Evolutionary conservation across 2,329 filamentous ascomycete species (phyloP).

Genomic region (Verruconis gallopava): DNA sequence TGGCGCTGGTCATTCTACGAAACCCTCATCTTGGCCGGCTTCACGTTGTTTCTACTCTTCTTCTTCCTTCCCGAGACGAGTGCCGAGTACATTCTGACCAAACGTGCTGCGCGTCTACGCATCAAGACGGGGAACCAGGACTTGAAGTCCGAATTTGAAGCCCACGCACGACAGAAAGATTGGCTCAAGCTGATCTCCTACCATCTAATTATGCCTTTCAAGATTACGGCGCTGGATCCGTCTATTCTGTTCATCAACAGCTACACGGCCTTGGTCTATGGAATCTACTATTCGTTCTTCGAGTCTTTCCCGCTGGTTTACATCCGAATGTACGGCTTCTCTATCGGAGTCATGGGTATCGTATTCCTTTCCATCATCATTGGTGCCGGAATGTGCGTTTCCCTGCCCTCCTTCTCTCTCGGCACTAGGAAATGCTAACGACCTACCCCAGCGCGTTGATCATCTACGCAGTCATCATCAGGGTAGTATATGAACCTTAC

Average conservation of each 20-base stretch:
- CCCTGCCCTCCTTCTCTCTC: too few species aligned
- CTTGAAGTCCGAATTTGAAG: slow-evolving; percentile 4
- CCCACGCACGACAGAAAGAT: slow-evolving; percentile 8
- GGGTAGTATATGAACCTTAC: slow-evolving; percentile 8
- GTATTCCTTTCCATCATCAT: slow-evolving; percentile 10
- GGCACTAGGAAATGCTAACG: too few species aligned
- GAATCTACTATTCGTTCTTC: slow-evolving; percentile 12
- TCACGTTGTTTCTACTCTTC: slow-evolving; percentile 7
- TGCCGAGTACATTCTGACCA: slow-evolving; percentile 7
- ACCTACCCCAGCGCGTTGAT: too few species aligned
- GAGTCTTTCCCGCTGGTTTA: slow-evolving; percentile 11
- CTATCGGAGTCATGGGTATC: slow-evolving; percentile 9
- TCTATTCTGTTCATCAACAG: slow-evolving; percentile 9
- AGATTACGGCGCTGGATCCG: slow-evolving; percentile 10
- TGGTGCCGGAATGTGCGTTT: slow-evolving; percentile 4
- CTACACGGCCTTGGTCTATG: slow-evolving; percentile 10
- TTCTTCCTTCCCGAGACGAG: slow-evolving; percentile 10
- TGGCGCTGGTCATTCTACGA: slow-evolving; percentile 11
- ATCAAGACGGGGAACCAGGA: slow-evolving; percentile 5
- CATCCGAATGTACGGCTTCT: slow-evolving; percentile 8
- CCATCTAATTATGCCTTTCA: slow-evolving; percentile 7
- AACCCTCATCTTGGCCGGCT: slow-evolving; percentile 5
- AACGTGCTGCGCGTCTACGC: slow-evolving; percentile 8
- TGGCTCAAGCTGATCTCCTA: slow-evolving; percentile 4
- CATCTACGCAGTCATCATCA: slow-evolving; percentile 3